Conservation (phyloP, 1,284 basidiomycete species). For the Ganoderma multipileum region DNA sequence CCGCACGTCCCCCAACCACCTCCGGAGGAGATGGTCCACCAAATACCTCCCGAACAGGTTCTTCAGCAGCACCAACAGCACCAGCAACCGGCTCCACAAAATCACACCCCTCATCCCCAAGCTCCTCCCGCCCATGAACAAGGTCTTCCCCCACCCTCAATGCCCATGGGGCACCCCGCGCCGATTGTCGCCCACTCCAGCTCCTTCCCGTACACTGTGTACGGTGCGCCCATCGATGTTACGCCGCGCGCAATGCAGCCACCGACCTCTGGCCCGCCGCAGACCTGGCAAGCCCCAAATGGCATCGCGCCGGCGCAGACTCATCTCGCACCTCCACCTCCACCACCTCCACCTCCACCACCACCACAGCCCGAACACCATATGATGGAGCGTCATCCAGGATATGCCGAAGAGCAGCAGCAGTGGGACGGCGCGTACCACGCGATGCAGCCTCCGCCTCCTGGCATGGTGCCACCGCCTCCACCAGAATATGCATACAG, state of each 20-base stretch:
- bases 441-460: constrained; percentile 48
- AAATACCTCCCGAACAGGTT: constrained; percentile 32
- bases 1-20: constrained; percentile 23
- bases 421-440: constrained; percentile 53
- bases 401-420: constrained; percentile 52
- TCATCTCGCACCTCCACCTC: constrained; percentile 53
- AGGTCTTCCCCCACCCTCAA: constrained; percentile 40
- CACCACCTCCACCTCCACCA: constrained; percentile 40
- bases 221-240: constrained; percentile 49
- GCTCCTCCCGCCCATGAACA: constrained; percentile 33
- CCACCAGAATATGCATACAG: constrained; percentile 60
- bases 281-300: constrained; percentile 66
- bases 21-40: constrained; percentile 25
- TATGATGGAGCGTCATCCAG: constrained; percentile 54
- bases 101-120: constrained; percentile 28
- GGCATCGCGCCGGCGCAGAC: constrained; percentile 71
- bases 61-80: constrained; percentile 31
- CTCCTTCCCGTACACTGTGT: constrained; percentile 55
- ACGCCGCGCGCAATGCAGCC: constrained; percentile 53
- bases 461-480: constrained; percentile 50
- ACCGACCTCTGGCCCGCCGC: constrained; percentile 55
- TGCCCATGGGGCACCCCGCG: constrained; percentile 35
- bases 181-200: constrained; percentile 25
- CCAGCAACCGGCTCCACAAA: constrained; percentile 19
- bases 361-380: constrained; percentile 39